Evolutionary conservation across 345 rosid genomes (phyloP).

Genomic region (Aquilaria malaccensis): DNA sequence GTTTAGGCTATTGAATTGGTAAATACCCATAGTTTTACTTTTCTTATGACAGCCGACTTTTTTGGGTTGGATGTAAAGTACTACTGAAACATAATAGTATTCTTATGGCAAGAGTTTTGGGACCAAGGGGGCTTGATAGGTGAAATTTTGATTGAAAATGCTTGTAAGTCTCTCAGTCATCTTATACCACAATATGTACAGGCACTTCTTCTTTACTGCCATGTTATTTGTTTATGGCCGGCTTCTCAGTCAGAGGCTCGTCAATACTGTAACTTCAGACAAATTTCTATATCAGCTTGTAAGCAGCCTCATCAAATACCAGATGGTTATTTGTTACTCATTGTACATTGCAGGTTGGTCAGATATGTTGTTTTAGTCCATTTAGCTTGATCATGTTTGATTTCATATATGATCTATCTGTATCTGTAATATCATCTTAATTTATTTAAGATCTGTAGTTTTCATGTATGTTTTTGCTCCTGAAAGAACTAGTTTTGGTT

Average conservation of each 20-base stretch:
- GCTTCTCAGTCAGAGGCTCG: constrained; percentile 87
- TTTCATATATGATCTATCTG: no score
- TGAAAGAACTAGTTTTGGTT: no score
- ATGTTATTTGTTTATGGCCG: constrained; percentile 96
- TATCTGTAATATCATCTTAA: no score
- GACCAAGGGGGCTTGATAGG: not conserved
- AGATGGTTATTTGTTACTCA: constrained; percentile 84
- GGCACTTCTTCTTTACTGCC: constrained; percentile 98
- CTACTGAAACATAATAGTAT: constrained; percentile 1
- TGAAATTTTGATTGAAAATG: not conserved
- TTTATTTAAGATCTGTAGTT: no score
- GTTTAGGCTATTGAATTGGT: constrained; percentile 87
- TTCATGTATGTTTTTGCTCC: no score
- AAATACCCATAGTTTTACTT: constrained; percentile 9
- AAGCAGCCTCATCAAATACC: constrained; percentile 77
- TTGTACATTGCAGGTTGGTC: constrained; percentile 81
- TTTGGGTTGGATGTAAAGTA: not conserved
- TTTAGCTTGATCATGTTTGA: no score
- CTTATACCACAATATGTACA: constrained; percentile 21
- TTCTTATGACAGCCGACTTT: not conserved
- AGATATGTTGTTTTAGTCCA: no score
- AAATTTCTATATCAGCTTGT: constrained; percentile 78
- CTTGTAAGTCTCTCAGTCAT: constrained; percentile 5
- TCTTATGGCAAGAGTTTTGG: not conserved
- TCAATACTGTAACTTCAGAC: constrained; percentile 78